Percentiles rank a stretch among this genome's conserved stretches.
Evolutionary conservation across 257 asterid genomes (phyloP).

Genomic region (Oldenlandia corymbosa): DNA sequence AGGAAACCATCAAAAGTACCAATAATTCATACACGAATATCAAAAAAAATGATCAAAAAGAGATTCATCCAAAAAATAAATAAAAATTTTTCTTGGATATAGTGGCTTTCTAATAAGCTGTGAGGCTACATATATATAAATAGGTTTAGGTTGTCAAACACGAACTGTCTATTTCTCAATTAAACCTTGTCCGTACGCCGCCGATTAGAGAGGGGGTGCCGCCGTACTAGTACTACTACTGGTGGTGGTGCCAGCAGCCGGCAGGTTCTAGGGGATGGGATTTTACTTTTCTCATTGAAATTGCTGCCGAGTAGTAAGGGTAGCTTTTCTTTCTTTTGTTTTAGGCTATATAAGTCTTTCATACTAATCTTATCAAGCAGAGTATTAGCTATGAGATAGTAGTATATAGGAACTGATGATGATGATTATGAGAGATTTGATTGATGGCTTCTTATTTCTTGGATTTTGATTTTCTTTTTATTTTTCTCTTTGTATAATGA

Average conservation of each 20-base stretch:
- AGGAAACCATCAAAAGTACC: too few species aligned
- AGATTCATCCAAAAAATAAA: neutral
- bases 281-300: too few species aligned
- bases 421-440: neutral
- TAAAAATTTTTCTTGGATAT: too few species aligned
- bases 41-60: constrained; percentile 15
- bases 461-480: constrained; percentile 7
- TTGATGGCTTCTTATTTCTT: neutral
- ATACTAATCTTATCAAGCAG: too few species aligned
- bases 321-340: neutral
- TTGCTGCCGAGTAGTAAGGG: neutral
- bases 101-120: neutral
- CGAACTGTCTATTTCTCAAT: too few species aligned
- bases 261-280: constrained; percentile 4
- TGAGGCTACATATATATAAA: neutral
- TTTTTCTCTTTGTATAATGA: too few species aligned
- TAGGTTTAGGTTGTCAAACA: too few species aligned
- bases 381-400: too few species aligned
- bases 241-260: neutral
- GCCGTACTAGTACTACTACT: constrained; percentile 11
- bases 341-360: neutral
- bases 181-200: constrained; percentile 13
- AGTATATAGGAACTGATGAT: neutral
- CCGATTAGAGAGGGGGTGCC: constrained; percentile 15
- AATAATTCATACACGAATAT: constrained; percentile 37